Evolutionary conservation across 805 yeast genomes (phyloP), one percentile per base, ranked within the genome.

Genomic region (Ogataea degrootiae): DNA sequence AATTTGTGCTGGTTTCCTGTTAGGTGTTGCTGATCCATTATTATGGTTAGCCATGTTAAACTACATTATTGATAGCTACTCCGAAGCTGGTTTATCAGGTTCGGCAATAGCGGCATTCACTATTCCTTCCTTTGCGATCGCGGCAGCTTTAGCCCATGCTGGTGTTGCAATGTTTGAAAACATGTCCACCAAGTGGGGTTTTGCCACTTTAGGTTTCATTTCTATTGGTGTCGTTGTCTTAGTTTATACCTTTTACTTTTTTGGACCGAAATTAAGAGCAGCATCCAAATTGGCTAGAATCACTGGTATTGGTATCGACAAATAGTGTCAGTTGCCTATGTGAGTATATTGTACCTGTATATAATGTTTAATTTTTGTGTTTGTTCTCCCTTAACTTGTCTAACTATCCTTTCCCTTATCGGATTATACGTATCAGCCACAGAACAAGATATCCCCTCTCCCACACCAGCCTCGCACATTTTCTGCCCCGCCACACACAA

Each of bases 91-190:
- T 37, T 49, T 63, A 44, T 53, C 66, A 16, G 63, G 60, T 43
- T 65, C 69, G 40, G 70, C 69, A 34, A 62, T 66, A 50, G 69
- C 69, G 14, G 70, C 67, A 2, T 66, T 66, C 57, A 60, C 67
- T 37, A 66, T 66, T 37, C 70, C 70, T 34, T 66, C 70, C 4
- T 66, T 66, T 49, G 58, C 63, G 16, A 65, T 66, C 49, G 69
- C 70, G 39, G 70, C 65, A 37, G 62, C 62, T 15, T 53, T 66
- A 23, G 56, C 70, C 16, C 70, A 66, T 47, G 70, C 69, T 23
- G 70, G 70, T 64, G 67, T 66, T 45, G 70, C 70, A 39, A 65
- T 66, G 69, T 66, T 66, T 51, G 65, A 57, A 2, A 56, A 65
- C 50, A 62, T 65, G 69, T 57, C 65, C n/a, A 60, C 69, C 33